Percentiles rank a stretch among this genome's conserved stretches.
Conservation (phyloP, 1,139 yeast species). For the Kodamaea fungicola region DNA sequence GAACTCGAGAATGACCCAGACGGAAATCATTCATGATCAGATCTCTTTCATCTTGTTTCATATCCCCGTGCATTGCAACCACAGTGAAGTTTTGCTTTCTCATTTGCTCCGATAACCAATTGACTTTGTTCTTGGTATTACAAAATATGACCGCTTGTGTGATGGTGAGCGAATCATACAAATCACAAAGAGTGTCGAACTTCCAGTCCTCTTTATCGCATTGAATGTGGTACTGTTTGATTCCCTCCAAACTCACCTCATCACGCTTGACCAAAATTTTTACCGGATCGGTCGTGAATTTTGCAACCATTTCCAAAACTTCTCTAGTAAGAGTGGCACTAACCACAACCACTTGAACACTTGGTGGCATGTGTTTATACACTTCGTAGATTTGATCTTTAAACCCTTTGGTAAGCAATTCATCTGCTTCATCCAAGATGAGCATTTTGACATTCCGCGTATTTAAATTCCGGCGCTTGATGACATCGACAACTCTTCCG, state of each 20-base stretch:
- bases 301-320: constrained; percentile 79
- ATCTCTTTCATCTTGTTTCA: constrained; percentile 93
- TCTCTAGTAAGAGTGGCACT: constrained; percentile 89
- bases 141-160: constrained; percentile 97
- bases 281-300: constrained; percentile 88
- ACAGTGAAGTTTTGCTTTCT: constrained; percentile 81
- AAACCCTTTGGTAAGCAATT: constrained; percentile 83
- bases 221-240: constrained; percentile 80
- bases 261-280: constrained; percentile 88
- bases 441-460: constrained; percentile 77
- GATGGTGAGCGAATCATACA: constrained; percentile 90
- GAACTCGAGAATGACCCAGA: constrained; percentile 72
- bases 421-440: constrained; percentile 93
- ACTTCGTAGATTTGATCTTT: constrained; percentile 91
- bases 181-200: constrained; percentile 87
- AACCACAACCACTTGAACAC: constrained; percentile 88
- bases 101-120: constrained; percentile 83
- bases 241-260: constrained; percentile 84
- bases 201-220: constrained; percentile 95
- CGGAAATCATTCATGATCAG: constrained; percentile 84
- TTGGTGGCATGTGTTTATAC: constrained; percentile 72
- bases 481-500: constrained; percentile 87
- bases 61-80: constrained; percentile 94
- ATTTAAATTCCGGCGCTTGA: constrained; percentile 66
- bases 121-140: constrained; percentile 87